Percentiles rank a stretch among this genome's conserved stretches.
phyloP scores from a whole-genome alignment of 164 flowering plant genomes.

The Berberis thunbergii region DNA sequence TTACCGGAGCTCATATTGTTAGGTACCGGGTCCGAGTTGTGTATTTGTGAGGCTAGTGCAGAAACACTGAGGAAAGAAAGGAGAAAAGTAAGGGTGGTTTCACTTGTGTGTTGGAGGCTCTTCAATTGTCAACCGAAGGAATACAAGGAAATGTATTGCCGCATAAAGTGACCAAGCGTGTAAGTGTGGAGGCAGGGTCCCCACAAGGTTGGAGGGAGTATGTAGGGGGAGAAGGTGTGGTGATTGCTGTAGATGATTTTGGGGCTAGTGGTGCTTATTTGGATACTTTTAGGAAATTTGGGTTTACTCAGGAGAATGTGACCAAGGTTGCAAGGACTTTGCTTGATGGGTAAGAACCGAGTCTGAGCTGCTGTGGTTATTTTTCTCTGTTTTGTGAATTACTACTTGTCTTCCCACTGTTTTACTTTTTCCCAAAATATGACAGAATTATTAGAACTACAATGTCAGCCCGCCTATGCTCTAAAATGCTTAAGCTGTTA shows the following conservation, averaged over 20 bases:
- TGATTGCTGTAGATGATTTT: slow-evolving; percentile 34
- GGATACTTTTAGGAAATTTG: slow-evolving; percentile 34
- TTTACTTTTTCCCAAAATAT: too few relatives aligned
- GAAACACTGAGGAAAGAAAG: slow-evolving; percentile 37
- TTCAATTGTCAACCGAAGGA: slow-evolving; percentile 29
- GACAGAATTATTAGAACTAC: too few relatives aligned
- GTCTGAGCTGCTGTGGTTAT: neutral
- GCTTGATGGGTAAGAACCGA: slow-evolving; percentile 8
- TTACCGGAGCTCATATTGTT: slow-evolving; percentile 45
- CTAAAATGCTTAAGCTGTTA: too few relatives aligned
- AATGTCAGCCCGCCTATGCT: too few relatives aligned
- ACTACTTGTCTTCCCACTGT: neutral
- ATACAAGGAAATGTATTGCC: slow-evolving; percentile 42
- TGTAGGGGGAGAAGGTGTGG: slow-evolving; percentile 37
- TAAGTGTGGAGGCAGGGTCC: slow-evolving; percentile 52
- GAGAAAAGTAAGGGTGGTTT: slow-evolving; percentile 40
- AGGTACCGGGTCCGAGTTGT: slow-evolving; percentile 51
- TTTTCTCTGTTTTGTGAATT: neutral
- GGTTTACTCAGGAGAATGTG: slow-evolving; percentile 35
- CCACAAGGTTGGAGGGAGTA: slow-evolving; percentile 42
- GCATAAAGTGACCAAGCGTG: slow-evolving; percentile 20
- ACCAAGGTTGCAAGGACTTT: slow-evolving; percentile 25
- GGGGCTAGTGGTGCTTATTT: slow-evolving; percentile 39
- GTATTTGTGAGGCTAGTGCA: slow-evolving; percentile 31
- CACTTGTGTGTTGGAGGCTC: slow-evolving; percentile 45